Evolutionary conservation across 169 alveolate genomes (phyloP).

Genomic region (Plasmodium relictum): DNA sequence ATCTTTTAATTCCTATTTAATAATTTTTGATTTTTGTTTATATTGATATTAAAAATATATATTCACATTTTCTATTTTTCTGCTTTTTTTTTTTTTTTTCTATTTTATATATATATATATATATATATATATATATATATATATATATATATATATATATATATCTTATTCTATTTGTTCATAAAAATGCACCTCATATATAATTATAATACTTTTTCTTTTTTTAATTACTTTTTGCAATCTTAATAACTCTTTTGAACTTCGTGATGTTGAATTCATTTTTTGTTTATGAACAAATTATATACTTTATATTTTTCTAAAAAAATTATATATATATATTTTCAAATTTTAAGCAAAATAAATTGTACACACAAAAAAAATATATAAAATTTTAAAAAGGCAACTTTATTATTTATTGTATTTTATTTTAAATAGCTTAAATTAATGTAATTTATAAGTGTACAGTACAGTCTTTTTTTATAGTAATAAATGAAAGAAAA

Average conservation of each 20-base stretch:
- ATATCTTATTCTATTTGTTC: not conserved
- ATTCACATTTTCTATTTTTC: not conserved
- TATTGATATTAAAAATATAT: not conserved
- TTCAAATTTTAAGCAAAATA: not conserved
- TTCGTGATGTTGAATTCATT: conserved; percentile 50
- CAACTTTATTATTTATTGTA: conserved; percentile 1
- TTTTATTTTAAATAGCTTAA: conserved; percentile 14
- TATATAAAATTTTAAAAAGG: conserved; percentile 4
- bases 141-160: conserved; percentile 8
- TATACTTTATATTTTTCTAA: not conserved
- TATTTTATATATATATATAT: not conserved
- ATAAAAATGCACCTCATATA: not conserved
- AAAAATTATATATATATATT: not conserved
- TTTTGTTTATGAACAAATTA: not conserved
- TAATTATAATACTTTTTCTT: not conserved
- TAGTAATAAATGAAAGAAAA: not conserved
- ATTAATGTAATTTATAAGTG: conserved; percentile 8
- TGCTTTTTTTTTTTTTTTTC: not conserved
- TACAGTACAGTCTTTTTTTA: not conserved
- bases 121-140: not conserved
- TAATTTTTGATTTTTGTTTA: not conserved
- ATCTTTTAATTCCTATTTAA: conserved; percentile 82
- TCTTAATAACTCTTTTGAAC: conserved; percentile 62
- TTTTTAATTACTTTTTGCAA: conserved; percentile 47
- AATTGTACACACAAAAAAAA: conserved; percentile 8